phyloP scores from a whole-genome alignment of 805 yeast species.

The Henningerozyma blattae region DNA sequence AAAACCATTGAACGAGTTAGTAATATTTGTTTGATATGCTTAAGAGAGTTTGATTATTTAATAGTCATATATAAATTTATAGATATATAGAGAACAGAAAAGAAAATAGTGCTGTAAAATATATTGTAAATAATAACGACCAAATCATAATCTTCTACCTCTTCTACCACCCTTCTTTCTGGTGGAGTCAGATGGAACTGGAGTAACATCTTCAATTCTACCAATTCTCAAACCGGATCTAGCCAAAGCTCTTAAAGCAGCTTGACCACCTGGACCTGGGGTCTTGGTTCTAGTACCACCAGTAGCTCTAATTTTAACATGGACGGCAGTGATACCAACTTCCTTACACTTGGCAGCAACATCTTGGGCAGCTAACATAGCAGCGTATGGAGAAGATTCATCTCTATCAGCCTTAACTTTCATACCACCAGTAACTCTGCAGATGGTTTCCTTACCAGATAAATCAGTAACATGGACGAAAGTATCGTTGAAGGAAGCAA shows the following conservation, averaged over 20 bases:
- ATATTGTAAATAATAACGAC: no score
- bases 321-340: slow-evolving; percentile 99
- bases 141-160: slow-evolving; percentile 96
- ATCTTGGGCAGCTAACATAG: slow-evolving; percentile 99
- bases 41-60: no score
- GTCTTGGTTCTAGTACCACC: slow-evolving; percentile 99
- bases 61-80: no score
- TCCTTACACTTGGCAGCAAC: slow-evolving; percentile 98
- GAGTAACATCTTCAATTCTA: slow-evolving; percentile 99
- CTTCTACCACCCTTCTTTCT: slow-evolving; percentile 99
- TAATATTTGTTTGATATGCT: no score
- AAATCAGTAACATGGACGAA: slow-evolving; percentile 99
- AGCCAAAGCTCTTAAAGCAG: slow-evolving; percentile 97
- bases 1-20: no score
- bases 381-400: slow-evolving; percentile 99
- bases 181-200: slow-evolving; percentile 99
- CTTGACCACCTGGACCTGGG: slow-evolving; percentile 99
- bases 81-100: no score
- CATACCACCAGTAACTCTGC: slow-evolving; percentile 99
- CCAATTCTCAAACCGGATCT: slow-evolving; percentile 99
- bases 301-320: slow-evolving; percentile 98
- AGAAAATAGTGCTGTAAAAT: no score
- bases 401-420: slow-evolving; percentile 99
- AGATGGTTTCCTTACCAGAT: slow-evolving; percentile 99
- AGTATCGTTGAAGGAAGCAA: slow-evolving; percentile 99